phyloP scores from a whole-genome alignment of 352 stramenopile species.

The Pythium scleroteichum region DNA sequence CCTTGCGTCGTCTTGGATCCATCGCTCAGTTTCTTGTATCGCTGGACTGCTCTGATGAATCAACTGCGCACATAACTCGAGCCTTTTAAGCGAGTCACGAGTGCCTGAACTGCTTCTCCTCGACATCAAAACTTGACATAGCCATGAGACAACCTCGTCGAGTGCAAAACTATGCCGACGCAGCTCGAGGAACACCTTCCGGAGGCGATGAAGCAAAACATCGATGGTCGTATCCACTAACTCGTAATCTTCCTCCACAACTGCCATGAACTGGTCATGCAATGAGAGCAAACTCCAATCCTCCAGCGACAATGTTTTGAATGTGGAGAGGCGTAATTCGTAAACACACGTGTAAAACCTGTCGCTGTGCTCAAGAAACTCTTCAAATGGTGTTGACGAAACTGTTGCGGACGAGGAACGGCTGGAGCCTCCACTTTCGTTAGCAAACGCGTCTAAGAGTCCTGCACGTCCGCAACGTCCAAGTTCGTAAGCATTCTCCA shows the following conservation, averaged over 20 bases:
- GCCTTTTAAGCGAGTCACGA: slow-evolving; percentile 1
- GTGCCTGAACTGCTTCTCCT: background rate
- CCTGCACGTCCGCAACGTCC: slow-evolving; percentile 34
- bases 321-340: slow-evolving; percentile 39
- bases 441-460: background rate
- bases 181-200: slow-evolving; percentile 49
- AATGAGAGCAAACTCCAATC: slow-evolving; percentile 63
- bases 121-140: slow-evolving; percentile 38
- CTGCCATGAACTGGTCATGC: slow-evolving; percentile 54
- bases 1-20: slow-evolving; percentile 59
- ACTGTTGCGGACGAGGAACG: slow-evolving; percentile 9
- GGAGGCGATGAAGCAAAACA: slow-evolving; percentile 40
- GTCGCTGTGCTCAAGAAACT: slow-evolving; percentile 55
- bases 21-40: slow-evolving; percentile 37
- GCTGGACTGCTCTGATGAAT: slow-evolving; percentile 69
- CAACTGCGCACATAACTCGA: slow-evolving; percentile 56
- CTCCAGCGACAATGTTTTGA: slow-evolving; percentile 40
- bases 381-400: slow-evolving; percentile 37
- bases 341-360: slow-evolving; percentile 66
- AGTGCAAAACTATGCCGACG: slow-evolving; percentile 41
- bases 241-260: slow-evolving; percentile 28
- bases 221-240: background rate
- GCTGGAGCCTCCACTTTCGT: background rate
- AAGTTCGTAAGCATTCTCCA: slow-evolving; percentile 48
- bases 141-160: slow-evolving; percentile 52